These are phyloP conservation scores for Ophiostoma himal-ulmi DNA, from an alignment of 2,329 filamentous ascomycete genomes.

Conservation along the genomic window DNA sequence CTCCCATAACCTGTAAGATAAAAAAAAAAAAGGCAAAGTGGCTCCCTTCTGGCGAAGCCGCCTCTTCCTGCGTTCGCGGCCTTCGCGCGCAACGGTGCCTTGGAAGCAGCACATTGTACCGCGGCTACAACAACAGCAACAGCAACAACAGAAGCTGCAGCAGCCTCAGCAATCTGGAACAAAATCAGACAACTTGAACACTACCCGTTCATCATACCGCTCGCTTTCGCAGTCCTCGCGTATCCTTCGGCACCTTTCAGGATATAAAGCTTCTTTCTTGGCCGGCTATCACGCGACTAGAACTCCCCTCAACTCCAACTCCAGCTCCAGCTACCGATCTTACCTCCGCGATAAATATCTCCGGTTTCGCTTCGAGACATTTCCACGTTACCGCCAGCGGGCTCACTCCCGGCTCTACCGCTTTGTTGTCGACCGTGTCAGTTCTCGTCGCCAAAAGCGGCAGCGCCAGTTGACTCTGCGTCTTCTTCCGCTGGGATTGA, in stretches of 20 bases:
- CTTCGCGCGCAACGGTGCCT: constrained; percentile 18
- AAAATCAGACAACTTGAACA: neutral
- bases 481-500: constrained; percentile 33
- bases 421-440: constrained; percentile 62
- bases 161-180: neutral
- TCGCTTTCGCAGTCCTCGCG: neutral
- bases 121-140: constrained; percentile 8
- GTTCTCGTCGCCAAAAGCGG: constrained; percentile 46
- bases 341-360: constrained; percentile 59
- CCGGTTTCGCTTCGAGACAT: constrained; percentile 65
- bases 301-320: neutral
- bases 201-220: neutral
- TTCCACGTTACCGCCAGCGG: constrained; percentile 64
- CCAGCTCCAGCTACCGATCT: neutral
- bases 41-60: constrained; percentile 19
- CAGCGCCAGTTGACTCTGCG: constrained; percentile 38
- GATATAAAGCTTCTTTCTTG: constrained; percentile 13
- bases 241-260: constrained; percentile 12
- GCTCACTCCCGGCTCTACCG: constrained; percentile 72
- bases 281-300: constrained; percentile 14
- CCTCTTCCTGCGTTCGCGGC: constrained; percentile 18
- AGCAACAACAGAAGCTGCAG: neutral
- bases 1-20: neutral
- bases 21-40: constrained; percentile 9
- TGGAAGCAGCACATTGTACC: constrained; percentile 18